Percentiles rank a stretch among this genome's conserved stretches.
phyloP scores from a whole-genome alignment of 179 eudicot species.

The Patellifolia procumbens region DNA sequence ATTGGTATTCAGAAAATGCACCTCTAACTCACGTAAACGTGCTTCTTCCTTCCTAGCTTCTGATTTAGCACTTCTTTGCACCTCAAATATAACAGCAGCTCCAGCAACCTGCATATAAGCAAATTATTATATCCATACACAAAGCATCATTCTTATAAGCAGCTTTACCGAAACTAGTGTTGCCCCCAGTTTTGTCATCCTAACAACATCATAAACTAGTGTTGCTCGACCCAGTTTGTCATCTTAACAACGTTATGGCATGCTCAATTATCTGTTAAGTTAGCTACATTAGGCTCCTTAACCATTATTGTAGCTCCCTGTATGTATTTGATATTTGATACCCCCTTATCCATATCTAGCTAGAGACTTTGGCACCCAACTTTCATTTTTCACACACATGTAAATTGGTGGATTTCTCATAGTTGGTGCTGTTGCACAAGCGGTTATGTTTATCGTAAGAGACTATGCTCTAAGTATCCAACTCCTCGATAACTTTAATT shows the following conservation, averaged over 20 bases:
- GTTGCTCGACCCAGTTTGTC: too few relatives aligned
- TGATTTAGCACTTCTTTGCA: conserved; percentile 53
- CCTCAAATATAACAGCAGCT: conserved; percentile 47
- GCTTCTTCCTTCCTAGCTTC: conserved; percentile 54
- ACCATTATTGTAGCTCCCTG: too few relatives aligned
- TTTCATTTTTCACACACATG: neutral
- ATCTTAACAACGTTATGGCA: too few relatives aligned
- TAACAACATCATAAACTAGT: too few relatives aligned
- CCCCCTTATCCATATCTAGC: conserved; percentile 18
- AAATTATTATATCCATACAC: conserved; percentile 1
- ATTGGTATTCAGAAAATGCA: conserved; percentile 12
- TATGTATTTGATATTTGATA: conserved; percentile 1
- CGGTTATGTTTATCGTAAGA: too few relatives aligned
- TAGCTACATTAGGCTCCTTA: too few relatives aligned
- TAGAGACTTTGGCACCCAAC: neutral
- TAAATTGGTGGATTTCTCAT: neutral
- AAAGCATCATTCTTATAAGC: neutral
- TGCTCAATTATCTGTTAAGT: too few relatives aligned
- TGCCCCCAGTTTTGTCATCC: neutral
- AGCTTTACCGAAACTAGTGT: neutral
- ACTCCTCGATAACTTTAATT: too few relatives aligned
- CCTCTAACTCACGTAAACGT: conserved; percentile 51
- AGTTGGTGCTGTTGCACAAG: too few relatives aligned
- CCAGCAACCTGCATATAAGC: conserved; percentile 52
- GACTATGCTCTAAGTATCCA: too few relatives aligned